phyloP scores from a whole-genome alignment of 2,329 filamentous ascomycete species.

The Scedosporium dehoogii region DNA sequence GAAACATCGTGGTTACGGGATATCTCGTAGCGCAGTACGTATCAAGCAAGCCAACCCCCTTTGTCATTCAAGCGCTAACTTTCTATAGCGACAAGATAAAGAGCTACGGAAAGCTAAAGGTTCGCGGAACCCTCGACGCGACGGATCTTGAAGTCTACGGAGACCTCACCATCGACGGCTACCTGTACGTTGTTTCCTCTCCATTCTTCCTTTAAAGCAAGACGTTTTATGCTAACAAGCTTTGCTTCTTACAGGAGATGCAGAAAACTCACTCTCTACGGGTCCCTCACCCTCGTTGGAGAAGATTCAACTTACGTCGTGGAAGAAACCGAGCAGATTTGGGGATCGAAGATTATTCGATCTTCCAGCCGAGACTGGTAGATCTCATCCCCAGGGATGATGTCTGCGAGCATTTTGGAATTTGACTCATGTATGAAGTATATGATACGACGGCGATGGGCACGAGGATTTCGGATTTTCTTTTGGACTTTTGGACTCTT shows the following conservation, averaged over 20 bases:
- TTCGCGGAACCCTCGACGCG: conserved; percentile 31
- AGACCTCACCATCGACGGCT: conserved; percentile 32
- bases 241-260: conserved; percentile 23
- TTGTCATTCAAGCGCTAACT: not conserved
- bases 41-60: not conserved
- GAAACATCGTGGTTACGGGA: conserved; percentile 32
- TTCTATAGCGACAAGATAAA: conserved; percentile 31
- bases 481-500: not conserved
- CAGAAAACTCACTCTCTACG: conserved; percentile 32
- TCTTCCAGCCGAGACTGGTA: conserved; percentile 29
- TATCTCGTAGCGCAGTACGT: conserved; percentile 26
- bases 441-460: not conserved
- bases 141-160: conserved; percentile 37
- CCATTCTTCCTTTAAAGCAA: not conserved
- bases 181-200: conserved; percentile 23
- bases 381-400: not conserved
- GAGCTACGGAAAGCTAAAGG: conserved; percentile 34
- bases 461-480: not conserved
- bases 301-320: conserved; percentile 31
- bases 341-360: conserved; percentile 31
- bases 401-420: not conserved
- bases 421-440: not conserved
- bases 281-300: conserved; percentile 36
- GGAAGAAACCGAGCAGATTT: conserved; percentile 30
- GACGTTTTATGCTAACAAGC: not conserved